Evolutionary conservation across 225 moss, liverwort and hornwort species (phyloP).

Genomic region (Bryoerythrophyllum caledonicum): DNA sequence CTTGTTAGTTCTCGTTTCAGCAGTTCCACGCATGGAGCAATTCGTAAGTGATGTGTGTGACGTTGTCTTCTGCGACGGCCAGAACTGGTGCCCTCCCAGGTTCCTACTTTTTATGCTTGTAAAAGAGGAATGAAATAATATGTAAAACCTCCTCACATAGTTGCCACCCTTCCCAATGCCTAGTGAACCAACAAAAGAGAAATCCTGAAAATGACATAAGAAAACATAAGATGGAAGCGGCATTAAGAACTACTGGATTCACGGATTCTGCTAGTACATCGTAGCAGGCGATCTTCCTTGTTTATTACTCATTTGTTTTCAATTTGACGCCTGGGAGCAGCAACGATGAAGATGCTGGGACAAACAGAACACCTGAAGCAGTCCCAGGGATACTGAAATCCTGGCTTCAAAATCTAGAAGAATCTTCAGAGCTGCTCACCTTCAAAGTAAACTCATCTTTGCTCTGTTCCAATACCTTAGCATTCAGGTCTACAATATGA

Average conservation of each 20-base stretch:
- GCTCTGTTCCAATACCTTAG: not conserved
- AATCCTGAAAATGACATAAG: not conserved
- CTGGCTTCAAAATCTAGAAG: constrained; percentile 57
- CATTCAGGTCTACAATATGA: not conserved
- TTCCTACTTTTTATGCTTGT: constrained; percentile 24
- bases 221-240: not conserved
- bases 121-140: not conserved
- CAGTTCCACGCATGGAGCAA: constrained; percentile 86
- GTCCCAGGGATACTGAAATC: constrained; percentile 70
- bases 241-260: not conserved
- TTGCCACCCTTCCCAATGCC: not conserved
- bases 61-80: constrained; percentile 70
- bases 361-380: constrained; percentile 57
- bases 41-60: constrained; percentile 89
- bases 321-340: constrained; percentile 22
- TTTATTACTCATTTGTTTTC: constrained; percentile 15
- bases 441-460: constrained; percentile 41
- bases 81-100: constrained; percentile 59
- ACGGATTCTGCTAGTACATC: not conserved
- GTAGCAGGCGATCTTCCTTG: constrained; percentile 5
- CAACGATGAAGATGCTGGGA: constrained; percentile 29
- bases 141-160: not conserved
- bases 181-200: not conserved
- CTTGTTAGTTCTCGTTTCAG: constrained; percentile 77
- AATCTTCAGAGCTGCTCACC: constrained; percentile 40